Evolutionary conservation across 2,329 filamentous ascomycete species (phyloP), one percentile per base, ranked within the genome.

Genomic region (Clonostachys chloroleuca): DNA sequence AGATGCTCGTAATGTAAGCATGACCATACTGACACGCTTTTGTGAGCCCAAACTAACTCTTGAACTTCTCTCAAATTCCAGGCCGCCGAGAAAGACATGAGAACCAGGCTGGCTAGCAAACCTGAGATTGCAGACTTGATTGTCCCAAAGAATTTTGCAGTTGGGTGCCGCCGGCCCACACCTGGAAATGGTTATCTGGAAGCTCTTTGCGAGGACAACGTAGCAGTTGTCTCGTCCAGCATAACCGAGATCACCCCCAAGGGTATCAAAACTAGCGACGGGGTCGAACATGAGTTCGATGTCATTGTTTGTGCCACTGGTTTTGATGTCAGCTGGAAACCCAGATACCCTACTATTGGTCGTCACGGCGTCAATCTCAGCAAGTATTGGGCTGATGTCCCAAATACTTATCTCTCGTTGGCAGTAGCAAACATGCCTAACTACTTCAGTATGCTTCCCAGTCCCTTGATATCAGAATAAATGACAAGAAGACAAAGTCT

Each of bases 301-400:
- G 69, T 67, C 30, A 73, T 82, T 33, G 64, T 81, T 45, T 79
- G 76, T 51, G 77, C 76, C 34, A 79, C 75, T 1, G 75, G 76
- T 5, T 80, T 78, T 54, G 70, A 79, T 53, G 69, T 69, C 18
- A 30, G 18, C 17, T 43, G 24, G 18, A 13, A 30, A 12, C 42
- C 42, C 13, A 24, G 42, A 13, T 43, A 30, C 20, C 42, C 42
- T 30, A 33, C 34, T 30, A 58, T 73, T 6, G 74, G 74, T 10
- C 63, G 69, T 34, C 54, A 66, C 24, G 17, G 17, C 6, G 24
- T 30, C 24, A 39, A n/a, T n/a, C 36, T 39, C 17, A 18, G 14
- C 36, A 18, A 39, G 36, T n/a, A 39, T n/a, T 39, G 36, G 36
- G 37, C 17, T 34, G 37, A 41, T 34, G 58, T 72, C 5, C 74